Base-by-base conservation (phyloP, 148 eudicot genomes). In the Dysphania ambrosioides region DNA sequence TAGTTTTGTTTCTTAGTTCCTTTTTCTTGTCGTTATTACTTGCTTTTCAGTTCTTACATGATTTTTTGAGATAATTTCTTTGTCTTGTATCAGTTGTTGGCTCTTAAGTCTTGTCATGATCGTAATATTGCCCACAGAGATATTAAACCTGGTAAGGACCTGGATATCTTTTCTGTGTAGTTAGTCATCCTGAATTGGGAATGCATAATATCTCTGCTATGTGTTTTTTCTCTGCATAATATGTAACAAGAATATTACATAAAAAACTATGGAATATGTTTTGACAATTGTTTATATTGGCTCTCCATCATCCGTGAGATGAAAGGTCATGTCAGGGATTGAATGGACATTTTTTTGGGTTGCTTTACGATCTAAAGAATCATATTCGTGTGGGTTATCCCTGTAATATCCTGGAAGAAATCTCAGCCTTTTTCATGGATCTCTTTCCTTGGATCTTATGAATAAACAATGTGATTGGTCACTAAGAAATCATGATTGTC, bases 41-140 rank as follows among this genome's bases (percentile, higher is more conserved):
- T 29, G 29, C 60, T 30, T 29, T 44, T 41, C 59, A 35, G 44
- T 29, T 16, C 44, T 31, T 34, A 68, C 29, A 57, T 21, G 19
- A 49, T 15, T 26, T 27, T 35, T 55, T 82, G 38, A 58, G 21
- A 12, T 80, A 10, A 58, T 60, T 80, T 40, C 41, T 71, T 80
- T 38, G 42, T 18, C 59, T 81, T 79, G 69, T 58, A 31, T 72
- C 81, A 95, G 99, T 75, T 95, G 89, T 70, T 87, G 91, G 97
- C 98, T 36, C 85, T 95, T 55, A 95, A 95, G 81, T 86, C 96
- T 71, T 95, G 99, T 79, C 99, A 95, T 74, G 92, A 87, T 58
- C 97, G 97, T 47, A 90, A 92, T 78, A 87, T 95, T 83, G 89
- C 96, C 82, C 99, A 95, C 80, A 90, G 99, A 83, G 99, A 95